Base-by-base conservation (phyloP, 2,329 filamentous ascomycete species). In the Balansia obtecta region DNA sequence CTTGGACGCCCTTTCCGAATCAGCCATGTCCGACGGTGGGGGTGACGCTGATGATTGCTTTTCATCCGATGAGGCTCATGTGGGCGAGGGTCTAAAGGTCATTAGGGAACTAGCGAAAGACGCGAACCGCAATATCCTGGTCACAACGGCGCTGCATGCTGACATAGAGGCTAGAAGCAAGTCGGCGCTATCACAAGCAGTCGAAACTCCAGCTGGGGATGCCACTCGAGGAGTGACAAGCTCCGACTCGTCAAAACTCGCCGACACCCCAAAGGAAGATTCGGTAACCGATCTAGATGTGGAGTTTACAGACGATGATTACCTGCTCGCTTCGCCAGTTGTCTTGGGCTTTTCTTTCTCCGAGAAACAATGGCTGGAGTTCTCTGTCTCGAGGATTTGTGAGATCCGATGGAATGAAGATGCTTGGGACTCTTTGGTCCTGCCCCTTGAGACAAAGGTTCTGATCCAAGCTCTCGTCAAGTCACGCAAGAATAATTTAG, bases 361-460 rank as follows among this genome's bases (percentile, higher is more conserved):
- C 1, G 88, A 95, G 66, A 95, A 95, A 68, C 73, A 88, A 10
- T 96, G 89, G 90, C 76, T 95, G 0, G 88, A 95, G 63, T 88
- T 95, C 59, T 83, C 82, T 0, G 83, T 96, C 18, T 86, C 85
- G 0, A 82, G 83, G 1, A 77, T 95, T 54, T 77, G 79, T 43
- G 85, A 94, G 4, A 91, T 95, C 54, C 76, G 82, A 37, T 95
- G 86, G 86, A 91, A 95, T 59, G 80, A 86, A 41, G 76, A 80
- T 13, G 89, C 89, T 0, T 95, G 93, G 66, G 80, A 86, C 46
- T 89, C 85, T 0, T 73, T 95, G 32, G 88, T 95, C 1, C 73
- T 95, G 0, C 72, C 79, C 58, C 63, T 72, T 2, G 73, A 75
- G 56, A 80, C 74, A 16, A 80, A 82, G 58, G 75, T 76, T 32